phyloP scores from a whole-genome alignment of 345 rosid species.

The Murraya paniculata region DNA sequence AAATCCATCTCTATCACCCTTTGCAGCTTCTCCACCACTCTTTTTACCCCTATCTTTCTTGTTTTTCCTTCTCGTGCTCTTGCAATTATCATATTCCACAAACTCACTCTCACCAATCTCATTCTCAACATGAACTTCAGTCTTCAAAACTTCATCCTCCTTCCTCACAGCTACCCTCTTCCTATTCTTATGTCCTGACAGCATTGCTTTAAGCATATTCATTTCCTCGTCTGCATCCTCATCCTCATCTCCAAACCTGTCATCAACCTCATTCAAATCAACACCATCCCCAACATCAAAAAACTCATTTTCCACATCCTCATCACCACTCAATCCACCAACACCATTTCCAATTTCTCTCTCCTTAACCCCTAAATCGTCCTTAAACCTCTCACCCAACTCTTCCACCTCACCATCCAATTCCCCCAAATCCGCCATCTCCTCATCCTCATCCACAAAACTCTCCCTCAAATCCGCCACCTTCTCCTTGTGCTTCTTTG shows the following conservation, averaged over 20 bases:
- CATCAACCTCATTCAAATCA: slow-evolving; percentile 35
- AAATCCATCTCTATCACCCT: slow-evolving; percentile 26
- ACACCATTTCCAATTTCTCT: slow-evolving; percentile 18
- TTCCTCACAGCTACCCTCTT: slow-evolving; percentile 31
- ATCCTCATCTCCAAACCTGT: slow-evolving; percentile 28
- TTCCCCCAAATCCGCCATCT: slow-evolving; percentile 21
- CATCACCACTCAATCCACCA: slow-evolving; percentile 13
- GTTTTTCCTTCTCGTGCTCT: slow-evolving; percentile 44
- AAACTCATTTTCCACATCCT: slow-evolving; percentile 25
- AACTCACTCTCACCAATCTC: slow-evolving; percentile 35
- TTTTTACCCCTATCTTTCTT: slow-evolving; percentile 50
- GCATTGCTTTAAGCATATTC: slow-evolving; percentile 68
- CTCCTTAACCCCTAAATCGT: slow-evolving; percentile 33
- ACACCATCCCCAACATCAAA: slow-evolving; percentile 24
- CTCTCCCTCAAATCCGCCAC: slow-evolving; percentile 70
- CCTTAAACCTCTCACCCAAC: slow-evolving; percentile 44
- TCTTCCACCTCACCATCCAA: slow-evolving; percentile 37
- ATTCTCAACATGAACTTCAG: slow-evolving; percentile 31
- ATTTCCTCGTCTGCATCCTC: slow-evolving; percentile 35
- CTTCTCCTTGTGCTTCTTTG: slow-evolving; percentile 95
- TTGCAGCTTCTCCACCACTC: slow-evolving; percentile 29
- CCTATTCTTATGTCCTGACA: slow-evolving; percentile 47
- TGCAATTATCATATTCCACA: slow-evolving; percentile 43
- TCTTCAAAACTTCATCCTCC: slow-evolving; percentile 25
- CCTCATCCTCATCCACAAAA: slow-evolving; percentile 48